Conservation (phyloP, 495 filamentous ascomycete genomes). For the Penicillium lividum region DNA sequence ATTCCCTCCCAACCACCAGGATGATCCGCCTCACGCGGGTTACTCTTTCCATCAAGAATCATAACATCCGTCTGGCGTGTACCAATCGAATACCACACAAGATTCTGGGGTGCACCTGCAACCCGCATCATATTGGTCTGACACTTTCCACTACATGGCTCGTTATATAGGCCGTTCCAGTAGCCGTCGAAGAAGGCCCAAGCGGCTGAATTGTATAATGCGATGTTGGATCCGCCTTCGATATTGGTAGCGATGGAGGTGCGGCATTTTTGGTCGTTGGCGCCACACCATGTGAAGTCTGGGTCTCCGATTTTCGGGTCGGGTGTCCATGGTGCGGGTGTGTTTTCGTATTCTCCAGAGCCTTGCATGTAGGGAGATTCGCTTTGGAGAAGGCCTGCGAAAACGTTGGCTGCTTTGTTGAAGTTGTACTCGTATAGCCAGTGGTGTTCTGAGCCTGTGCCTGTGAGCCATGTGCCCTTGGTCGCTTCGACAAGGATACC, state of each 20-base stretch:
- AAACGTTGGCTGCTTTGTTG: slow-evolving; percentile 49
- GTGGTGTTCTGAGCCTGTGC: slow-evolving; percentile 49
- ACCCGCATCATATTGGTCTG: slow-evolving; percentile 48
- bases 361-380: slow-evolving; percentile 53
- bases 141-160: slow-evolving; percentile 40
- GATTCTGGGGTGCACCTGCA: slow-evolving; percentile 26
- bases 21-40: slow-evolving; percentile 41
- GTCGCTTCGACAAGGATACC: slow-evolving; percentile 52
- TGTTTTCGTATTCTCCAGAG: slow-evolving; percentile 28
- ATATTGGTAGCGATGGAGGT: slow-evolving; percentile 40
- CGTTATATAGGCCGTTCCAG: slow-evolving; percentile 35
- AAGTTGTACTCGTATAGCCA: slow-evolving; percentile 55
- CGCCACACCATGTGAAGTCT: slow-evolving; percentile 38
- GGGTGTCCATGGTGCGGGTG: slow-evolving; percentile 47
- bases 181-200: slow-evolving; percentile 53
- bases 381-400: slow-evolving; percentile 43
- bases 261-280: slow-evolving; percentile 39
- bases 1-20: slow-evolving; percentile 58
- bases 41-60: slow-evolving; percentile 33
- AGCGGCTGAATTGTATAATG: slow-evolving; percentile 54
- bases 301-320: slow-evolving; percentile 44
- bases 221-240: slow-evolving; percentile 47
- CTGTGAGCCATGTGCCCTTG: slow-evolving; percentile 43
- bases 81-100: slow-evolving; percentile 45
- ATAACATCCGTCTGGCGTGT: slow-evolving; percentile 47